Evolutionary conservation across 768 basidiomycete species (phyloP), one percentile per base, ranked within the genome.

Genomic region (Mycena belliarum): DNA sequence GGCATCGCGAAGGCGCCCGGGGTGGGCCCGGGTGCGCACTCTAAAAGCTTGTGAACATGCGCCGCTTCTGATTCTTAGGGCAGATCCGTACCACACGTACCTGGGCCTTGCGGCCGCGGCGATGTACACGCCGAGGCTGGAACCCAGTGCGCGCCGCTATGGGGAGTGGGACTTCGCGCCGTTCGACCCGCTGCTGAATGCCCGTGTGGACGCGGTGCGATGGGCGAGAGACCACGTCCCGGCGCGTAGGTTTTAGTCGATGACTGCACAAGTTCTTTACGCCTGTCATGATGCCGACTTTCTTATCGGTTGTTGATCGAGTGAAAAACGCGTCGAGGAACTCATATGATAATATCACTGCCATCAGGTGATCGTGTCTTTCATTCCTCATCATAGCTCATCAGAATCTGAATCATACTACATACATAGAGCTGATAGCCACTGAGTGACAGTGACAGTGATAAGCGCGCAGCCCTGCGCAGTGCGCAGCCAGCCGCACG

Each of bases 51-150:
- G 21, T 43, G 53, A 50, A 26, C 32, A 49, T 12, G 23, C 52
- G 20, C 16, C 24, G 33, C 28, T 18, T 42, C 43, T 47, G 26
- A 51, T 52, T 16, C 33, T 50, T 59, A 11, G n/a, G n/a, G 21
- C 66, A 89, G 96, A 99, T 75, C 93, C 95, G 0, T 96, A 93
- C 68, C 96, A 99, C 65, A 97, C 95, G 0, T 98, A 98, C 68
- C 76, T 98, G 26, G 85, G 91, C 1, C 74, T 97, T 29, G 95
- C 96, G 0, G 88, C 91, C 0, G 66, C 95, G n/a, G 79, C 92
- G 2, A 80, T 95, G 68, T 84, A 82, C 70, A 74, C 83, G 28
- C 80, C 82, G 23, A 68, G 67, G 4, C 53, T 65, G 21, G 70
- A 71, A 3, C 7, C 21, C 11, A 71, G 68, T 7, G 72, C 67